phyloP scores from a whole-genome alignment of 495 filamentous ascomycete genomes.

The Halenospora varia region DNA sequence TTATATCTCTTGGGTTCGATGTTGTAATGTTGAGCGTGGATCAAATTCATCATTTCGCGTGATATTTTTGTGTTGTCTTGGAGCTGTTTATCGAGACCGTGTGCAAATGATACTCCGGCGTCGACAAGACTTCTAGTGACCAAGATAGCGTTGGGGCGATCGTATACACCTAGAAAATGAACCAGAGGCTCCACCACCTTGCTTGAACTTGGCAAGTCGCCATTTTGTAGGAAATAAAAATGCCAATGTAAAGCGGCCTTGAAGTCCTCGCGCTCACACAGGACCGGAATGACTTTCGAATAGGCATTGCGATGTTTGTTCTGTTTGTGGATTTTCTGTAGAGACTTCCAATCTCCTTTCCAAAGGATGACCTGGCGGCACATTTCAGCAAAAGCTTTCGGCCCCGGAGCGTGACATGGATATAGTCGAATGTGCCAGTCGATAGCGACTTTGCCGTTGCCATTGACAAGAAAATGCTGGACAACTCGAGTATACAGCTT shows the following conservation, averaged over 20 bases:
- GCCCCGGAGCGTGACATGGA: constrained; percentile 9
- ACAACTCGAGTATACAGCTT: constrained; percentile 48
- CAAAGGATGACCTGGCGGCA: constrained; percentile 7
- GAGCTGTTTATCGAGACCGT: constrained; percentile 8
- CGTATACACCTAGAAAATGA: constrained; percentile 34
- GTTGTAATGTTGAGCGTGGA: constrained; percentile 18
- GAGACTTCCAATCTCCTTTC: constrained; percentile 10
- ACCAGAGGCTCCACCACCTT: constrained; percentile 39
- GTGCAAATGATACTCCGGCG: constrained; percentile 24
- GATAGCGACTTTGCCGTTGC: constrained; percentile 26
- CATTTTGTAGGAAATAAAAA: constrained; percentile 36
- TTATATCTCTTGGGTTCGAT: constrained; percentile 34
- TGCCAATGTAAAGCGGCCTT: constrained; percentile 59
- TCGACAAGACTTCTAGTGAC: constrained; percentile 22
- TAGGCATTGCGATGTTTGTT: constrained; percentile 55
- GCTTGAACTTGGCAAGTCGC: constrained; percentile 41
- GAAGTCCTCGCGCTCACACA: constrained; percentile 45
- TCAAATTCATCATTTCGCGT: constrained; percentile 23
- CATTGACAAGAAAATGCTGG: constrained; percentile 34
- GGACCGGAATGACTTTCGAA: constrained; percentile 50
- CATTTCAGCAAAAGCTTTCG: constrained; percentile 12
- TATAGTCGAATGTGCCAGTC: constrained; percentile 35
- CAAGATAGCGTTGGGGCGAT: constrained; percentile 15
- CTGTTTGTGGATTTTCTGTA: constrained; percentile 45
- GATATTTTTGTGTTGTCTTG: constrained; percentile 18